phyloP scores from a whole-genome alignment of 23 red algal species.

The Gracilaria domingensis region DNA sequence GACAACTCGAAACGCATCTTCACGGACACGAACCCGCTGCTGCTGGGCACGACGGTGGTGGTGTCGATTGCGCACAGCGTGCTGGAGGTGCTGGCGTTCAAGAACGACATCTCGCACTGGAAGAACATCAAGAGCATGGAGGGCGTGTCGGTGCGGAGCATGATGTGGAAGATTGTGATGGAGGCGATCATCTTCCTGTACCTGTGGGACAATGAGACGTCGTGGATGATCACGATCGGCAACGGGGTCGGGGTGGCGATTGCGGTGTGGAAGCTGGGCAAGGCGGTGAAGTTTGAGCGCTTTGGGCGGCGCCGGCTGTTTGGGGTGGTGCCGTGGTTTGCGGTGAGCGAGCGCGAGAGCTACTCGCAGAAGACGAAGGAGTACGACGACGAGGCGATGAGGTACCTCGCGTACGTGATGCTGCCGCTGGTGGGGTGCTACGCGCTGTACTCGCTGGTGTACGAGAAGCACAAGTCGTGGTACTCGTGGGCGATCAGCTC shows the following conservation, averaged over 20 bases:
- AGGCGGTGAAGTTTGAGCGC: constrained; percentile 88
- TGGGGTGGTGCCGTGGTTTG: constrained; percentile 88
- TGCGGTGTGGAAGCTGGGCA: constrained; percentile 89
- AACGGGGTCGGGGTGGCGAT: constrained; percentile 74
- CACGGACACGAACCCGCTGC: constrained; percentile 86
- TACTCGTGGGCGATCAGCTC: constrained; percentile 92
- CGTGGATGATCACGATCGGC: constrained; percentile 89
- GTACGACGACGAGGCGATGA: constrained; percentile 95
- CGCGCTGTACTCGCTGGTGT: constrained; percentile 88
- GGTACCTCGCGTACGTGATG: constrained; percentile 73
- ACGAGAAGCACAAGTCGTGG: constrained; percentile 89
- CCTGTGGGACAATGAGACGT: constrained; percentile 93
- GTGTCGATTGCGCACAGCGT: constrained; percentile 86
- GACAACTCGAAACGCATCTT: constrained; percentile 90
- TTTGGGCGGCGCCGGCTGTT: constrained; percentile 76
- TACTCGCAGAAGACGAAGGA: constrained; percentile 89
- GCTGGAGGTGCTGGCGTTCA: constrained; percentile 91
- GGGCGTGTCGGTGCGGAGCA: constrained; percentile 84
- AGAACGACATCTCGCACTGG: constrained; percentile 96
- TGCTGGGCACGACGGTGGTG: constrained; percentile 80
- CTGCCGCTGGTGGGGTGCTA: constrained; percentile 79
- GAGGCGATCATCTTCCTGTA: constrained; percentile 91
- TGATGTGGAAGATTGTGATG: constrained; percentile 99
- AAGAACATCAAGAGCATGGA: constrained; percentile 87
- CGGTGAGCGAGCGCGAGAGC: constrained; percentile 59